phyloP scores from a whole-genome alignment of 306 rosid species.

The Gastrolobium bilobum region DNA sequence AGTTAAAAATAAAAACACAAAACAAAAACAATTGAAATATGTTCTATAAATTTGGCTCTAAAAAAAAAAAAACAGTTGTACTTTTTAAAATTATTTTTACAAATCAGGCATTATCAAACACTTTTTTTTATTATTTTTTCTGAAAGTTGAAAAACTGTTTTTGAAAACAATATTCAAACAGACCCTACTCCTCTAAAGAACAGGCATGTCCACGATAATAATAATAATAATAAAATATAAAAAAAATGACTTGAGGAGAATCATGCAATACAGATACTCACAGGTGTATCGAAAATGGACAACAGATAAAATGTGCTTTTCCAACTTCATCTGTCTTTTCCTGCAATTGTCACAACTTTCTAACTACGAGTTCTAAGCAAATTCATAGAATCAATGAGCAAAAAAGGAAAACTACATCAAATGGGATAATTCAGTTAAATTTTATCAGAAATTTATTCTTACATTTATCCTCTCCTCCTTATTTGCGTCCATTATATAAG shows the following conservation, averaged over 20 bases:
- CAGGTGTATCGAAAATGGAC: slow-evolving; percentile 99
- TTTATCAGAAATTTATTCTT: slow-evolving; percentile 32
- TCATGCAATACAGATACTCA: slow-evolving; percentile 58
- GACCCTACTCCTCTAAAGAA: slow-evolving; percentile 13
- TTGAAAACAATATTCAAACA: no score
- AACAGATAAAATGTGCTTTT: slow-evolving; percentile 95
- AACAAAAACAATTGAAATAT: no score
- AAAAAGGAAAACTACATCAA: slow-evolving; percentile 25
- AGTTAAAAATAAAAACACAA: no score
- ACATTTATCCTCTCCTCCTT: slow-evolving; percentile 98
- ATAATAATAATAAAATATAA: no score
- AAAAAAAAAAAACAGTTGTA: no score
- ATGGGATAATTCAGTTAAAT: slow-evolving; percentile 11
- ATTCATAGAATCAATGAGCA: slow-evolving; percentile 9
- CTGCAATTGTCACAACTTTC: slow-evolving; percentile 57
- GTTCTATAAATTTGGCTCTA: no score
- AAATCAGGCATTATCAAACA: no score
- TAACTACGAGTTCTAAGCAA: slow-evolving; percentile 31
- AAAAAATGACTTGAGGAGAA: slow-evolving; percentile 29
- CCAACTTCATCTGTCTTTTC: slow-evolving; percentile 99
- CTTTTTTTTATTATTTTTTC: no score
- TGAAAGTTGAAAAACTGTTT: no score
- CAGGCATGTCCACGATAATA: slow-evolving; percentile 6
- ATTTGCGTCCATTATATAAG: slow-evolving; percentile 98
- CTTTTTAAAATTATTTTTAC: no score